Evolutionary conservation across 1,284 basidiomycete species (phyloP).

Genomic region (Mycena citricolor): DNA sequence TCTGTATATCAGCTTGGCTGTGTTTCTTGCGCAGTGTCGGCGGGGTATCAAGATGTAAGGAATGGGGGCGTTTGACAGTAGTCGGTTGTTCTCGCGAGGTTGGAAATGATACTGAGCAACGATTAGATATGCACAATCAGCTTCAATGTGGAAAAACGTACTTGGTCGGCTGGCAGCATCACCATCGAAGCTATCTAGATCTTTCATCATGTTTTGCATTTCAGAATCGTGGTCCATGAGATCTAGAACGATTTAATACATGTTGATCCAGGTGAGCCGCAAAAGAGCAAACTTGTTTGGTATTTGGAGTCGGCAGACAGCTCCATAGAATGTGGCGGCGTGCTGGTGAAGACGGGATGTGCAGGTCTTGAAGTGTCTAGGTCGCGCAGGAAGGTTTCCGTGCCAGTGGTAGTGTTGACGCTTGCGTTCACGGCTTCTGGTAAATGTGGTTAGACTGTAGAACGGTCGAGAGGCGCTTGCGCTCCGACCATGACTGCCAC

Average conservation of each 20-base stretch:
- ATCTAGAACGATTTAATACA: conserved; percentile 44
- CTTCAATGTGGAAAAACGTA: conserved; percentile 10
- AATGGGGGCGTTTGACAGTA: too few species aligned
- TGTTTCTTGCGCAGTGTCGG: too few species aligned
- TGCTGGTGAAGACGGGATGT: conserved; percentile 50
- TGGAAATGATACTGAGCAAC: conserved; percentile 26
- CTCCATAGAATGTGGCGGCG: conserved; percentile 57
- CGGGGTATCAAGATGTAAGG: too few species aligned
- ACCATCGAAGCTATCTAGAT: conserved; percentile 49
- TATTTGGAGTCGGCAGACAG: conserved; percentile 54
- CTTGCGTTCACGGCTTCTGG: too few species aligned
- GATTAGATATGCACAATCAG: neutral
- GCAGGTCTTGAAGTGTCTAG: conserved; percentile 40
- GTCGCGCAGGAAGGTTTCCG: conserved; percentile 36
- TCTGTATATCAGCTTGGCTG: too few species aligned
- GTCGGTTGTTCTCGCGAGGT: conserved; percentile 16
- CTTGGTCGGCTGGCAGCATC: conserved; percentile 31
- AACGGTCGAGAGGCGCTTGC: too few species aligned
- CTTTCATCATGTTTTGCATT: conserved; percentile 68
- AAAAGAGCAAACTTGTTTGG: conserved; percentile 50
- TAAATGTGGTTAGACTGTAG: too few species aligned
- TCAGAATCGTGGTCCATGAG: conserved; percentile 70
- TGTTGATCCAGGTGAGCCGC: conserved; percentile 4
- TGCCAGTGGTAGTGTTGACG: too few species aligned
- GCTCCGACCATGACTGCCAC: too few species aligned